These are phyloP conservation scores for Saprolegnia diclina DNA, from an alignment of 352 stramenopile species.

Conservation along the genomic window DNA sequence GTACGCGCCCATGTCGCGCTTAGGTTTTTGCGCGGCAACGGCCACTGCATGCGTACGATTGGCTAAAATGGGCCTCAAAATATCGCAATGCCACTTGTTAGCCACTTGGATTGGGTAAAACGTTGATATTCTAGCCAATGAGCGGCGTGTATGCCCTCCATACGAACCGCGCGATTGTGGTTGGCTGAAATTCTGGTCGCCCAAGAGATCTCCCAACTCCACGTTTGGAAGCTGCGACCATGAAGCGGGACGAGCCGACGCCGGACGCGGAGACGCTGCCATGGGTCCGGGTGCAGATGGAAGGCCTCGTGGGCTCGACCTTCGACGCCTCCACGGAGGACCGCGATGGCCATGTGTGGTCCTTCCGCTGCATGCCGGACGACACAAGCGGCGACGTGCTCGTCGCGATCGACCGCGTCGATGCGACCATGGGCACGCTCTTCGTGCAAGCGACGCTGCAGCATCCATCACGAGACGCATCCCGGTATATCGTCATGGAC, in stretches of 20 bases:
- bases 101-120: no score
- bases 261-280: background rate
- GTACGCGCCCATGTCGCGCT: no score
- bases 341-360: background rate
- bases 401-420: background rate
- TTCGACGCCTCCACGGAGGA: conserved; percentile 5
- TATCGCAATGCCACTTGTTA: no score
- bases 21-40: no score
- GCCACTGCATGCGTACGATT: no score
- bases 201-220: background rate
- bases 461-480: background rate
- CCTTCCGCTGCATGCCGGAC: conserved; percentile 12
- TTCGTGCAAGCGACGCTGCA: conserved; percentile 2
- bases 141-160: no score
- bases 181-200: background rate
- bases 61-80: no score
- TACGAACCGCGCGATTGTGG: background rate
- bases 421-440: background rate
- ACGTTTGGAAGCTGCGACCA: background rate
- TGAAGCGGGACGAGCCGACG: conserved; percentile 20
- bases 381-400: conserved; percentile 4
- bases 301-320: conserved; percentile 10
- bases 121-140: no score
- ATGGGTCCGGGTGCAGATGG: conserved; percentile 10
- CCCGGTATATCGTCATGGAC: background rate